Evolutionary conservation across 805 yeast genomes (phyloP).

Genomic region (Candida maesae): DNA sequence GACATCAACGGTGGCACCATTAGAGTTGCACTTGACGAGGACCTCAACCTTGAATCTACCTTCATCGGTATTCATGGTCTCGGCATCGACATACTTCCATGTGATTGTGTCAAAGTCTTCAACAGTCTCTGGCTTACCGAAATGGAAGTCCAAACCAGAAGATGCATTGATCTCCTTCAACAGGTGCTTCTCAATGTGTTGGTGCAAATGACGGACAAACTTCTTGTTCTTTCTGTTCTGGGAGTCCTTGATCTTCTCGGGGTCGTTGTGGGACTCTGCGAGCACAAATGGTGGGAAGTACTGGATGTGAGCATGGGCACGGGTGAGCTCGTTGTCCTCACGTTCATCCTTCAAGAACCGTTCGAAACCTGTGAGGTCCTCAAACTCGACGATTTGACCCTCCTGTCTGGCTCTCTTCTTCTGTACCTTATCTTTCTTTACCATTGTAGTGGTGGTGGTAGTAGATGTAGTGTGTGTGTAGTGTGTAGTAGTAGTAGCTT

Average conservation of each 20-base stretch:
- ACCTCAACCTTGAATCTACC: conserved; percentile 65
- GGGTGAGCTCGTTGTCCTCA: conserved; percentile 72
- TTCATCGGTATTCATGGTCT: conserved; percentile 32
- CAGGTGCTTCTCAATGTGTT: conserved; percentile 69
- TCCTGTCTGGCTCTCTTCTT: conserved; percentile 19
- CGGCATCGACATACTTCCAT: conserved; percentile 65
- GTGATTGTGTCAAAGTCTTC: conserved; percentile 45
- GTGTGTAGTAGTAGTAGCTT: neutral
- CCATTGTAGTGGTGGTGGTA: conserved; percentile 15
- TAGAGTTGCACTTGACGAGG: conserved; percentile 61
- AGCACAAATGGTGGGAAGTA: conserved; percentile 74
- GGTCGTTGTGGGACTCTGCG: conserved; percentile 61
- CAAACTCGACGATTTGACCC: conserved; percentile 42
- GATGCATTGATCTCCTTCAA: conserved; percentile 60
- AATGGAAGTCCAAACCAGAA: conserved; percentile 52
- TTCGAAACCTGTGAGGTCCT: conserved; percentile 59
- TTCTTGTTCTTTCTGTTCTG: conserved; percentile 69
- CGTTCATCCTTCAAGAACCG: conserved; percentile 64
- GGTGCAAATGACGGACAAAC: conserved; percentile 70
- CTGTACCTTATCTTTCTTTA: conserved; percentile 20
- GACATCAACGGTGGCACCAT: conserved; percentile 62
- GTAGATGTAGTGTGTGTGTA: conserved; percentile 1
- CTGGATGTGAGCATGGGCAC: conserved; percentile 59
- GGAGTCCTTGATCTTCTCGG: conserved; percentile 68
- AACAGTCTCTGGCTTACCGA: conserved; percentile 46